Conservation (phyloP, 2,329 filamentous ascomycete genomes). For the Colletotrichum theobromicola region DNA sequence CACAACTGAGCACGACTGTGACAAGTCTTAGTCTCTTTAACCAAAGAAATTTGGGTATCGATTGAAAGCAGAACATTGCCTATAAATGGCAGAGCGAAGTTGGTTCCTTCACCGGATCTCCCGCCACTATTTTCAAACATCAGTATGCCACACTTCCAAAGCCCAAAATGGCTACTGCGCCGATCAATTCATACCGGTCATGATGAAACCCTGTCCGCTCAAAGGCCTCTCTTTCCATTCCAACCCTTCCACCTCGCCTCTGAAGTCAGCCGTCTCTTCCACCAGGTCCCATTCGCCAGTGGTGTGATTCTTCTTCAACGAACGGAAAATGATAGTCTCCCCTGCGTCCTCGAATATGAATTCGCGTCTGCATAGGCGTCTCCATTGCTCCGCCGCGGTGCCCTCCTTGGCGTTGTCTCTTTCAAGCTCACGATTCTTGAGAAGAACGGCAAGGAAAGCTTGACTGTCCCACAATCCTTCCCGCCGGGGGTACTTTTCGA, state of each 20-base stretch:
- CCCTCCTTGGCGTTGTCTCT: conserved; percentile 34
- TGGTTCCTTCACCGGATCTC: neutral
- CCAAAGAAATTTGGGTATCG: neutral
- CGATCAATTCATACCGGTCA: conserved; percentile 31
- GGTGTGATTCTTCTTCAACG: conserved; percentile 32
- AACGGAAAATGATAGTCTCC: conserved; percentile 38
- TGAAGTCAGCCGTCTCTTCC: conserved; percentile 40
- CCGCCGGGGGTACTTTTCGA: conserved; percentile 44
- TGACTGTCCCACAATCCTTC: conserved; percentile 50
- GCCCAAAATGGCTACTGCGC: neutral
- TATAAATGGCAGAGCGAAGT: neutral
- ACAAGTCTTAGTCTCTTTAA: neutral
- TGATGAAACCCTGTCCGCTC: conserved; percentile 35
- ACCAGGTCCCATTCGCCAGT: conserved; percentile 41
- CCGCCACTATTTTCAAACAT: neutral
- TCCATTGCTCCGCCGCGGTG: conserved; percentile 40
- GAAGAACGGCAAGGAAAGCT: conserved; percentile 42
- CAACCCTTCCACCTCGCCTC: conserved; percentile 31
- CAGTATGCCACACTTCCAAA: neutral
- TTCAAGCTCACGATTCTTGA: conserved; percentile 42
- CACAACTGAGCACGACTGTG: neutral
- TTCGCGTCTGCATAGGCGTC: conserved; percentile 42
- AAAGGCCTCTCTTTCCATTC: conserved; percentile 40
- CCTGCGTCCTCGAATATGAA: conserved; percentile 42
- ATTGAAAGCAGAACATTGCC: neutral